These are phyloP conservation scores for Microstroma glucosiphilum DNA, from an alignment of 1,284 basidiomycete genomes.

Conservation along the genomic window DNA sequence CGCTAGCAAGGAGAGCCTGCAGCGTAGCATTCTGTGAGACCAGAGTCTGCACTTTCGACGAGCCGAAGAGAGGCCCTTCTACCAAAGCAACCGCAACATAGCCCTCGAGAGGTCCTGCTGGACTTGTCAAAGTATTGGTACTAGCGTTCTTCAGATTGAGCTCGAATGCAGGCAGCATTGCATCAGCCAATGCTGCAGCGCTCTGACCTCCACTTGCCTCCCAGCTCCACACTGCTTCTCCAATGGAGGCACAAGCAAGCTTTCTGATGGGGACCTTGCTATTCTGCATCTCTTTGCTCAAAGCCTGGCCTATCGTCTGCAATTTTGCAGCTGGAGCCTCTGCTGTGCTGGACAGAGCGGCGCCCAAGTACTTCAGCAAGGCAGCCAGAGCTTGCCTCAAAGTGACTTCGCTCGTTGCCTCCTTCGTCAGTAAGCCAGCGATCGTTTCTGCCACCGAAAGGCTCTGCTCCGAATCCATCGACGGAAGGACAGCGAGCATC, in stretches of 20 bases:
- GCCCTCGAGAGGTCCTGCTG: constrained; percentile 41
- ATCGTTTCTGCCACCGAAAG: constrained; percentile 22
- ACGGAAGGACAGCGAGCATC: constrained; percentile 26
- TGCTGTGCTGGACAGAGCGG: constrained; percentile 12
- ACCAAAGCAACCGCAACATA: constrained; percentile 36
- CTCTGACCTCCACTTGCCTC: neutral
- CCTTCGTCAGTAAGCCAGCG: constrained; percentile 32
- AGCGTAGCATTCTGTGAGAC: constrained; percentile 24
- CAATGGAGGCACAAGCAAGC: constrained; percentile 29
- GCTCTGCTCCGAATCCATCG: constrained; percentile 14
- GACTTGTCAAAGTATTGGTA: constrained; percentile 36
- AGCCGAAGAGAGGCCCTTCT: constrained; percentile 21
- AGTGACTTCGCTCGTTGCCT: constrained; percentile 29
- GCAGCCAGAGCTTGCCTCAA: constrained; percentile 30
- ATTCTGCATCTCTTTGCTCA: constrained; percentile 38
- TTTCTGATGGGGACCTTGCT: constrained; percentile 34
- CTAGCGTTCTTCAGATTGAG: constrained; percentile 35
- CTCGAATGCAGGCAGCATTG: constrained; percentile 37
- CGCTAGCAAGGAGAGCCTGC: constrained; percentile 23
- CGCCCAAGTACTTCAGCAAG: constrained; percentile 27
- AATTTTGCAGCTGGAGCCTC: neutral
- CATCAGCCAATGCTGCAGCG: constrained; percentile 27
- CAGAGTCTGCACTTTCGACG: constrained; percentile 24
- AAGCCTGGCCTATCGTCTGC: constrained; percentile 8
- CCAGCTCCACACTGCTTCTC: constrained; percentile 26